Percentiles rank a stretch among this genome's conserved stretches.
Evolutionary conservation across 306 rosid species (phyloP).

Genomic region (Oemleria cerasiformis): DNA sequence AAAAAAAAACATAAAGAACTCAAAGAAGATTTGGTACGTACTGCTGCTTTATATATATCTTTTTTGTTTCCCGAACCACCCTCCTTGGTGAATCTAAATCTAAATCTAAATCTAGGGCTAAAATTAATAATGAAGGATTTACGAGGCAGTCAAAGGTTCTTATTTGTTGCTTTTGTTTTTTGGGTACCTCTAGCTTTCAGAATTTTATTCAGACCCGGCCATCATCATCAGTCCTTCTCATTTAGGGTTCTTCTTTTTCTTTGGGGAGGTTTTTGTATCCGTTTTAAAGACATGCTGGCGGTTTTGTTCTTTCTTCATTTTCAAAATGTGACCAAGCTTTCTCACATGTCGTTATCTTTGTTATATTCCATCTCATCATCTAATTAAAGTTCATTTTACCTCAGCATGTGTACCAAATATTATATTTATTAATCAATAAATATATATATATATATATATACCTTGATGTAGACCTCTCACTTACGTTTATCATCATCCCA

Average conservation of each 20-base stretch:
- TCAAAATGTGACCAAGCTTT: constrained; percentile 59
- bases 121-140: constrained; percentile 33
- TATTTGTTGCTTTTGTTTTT: constrained; percentile 32
- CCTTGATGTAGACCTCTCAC: constrained; percentile 44
- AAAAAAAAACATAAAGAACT: constrained; percentile 31
- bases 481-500: constrained; percentile 21
- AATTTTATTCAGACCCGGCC: constrained; percentile 41
- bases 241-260: neutral
- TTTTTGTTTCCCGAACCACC: constrained; percentile 56
- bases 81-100: constrained; percentile 27
- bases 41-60: constrained; percentile 62
- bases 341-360: constrained; percentile 63
- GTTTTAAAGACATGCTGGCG: constrained; percentile 25
- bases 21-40: constrained; percentile 50
- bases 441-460: too few species aligned
- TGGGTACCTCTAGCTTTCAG: neutral
- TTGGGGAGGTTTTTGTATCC: constrained; percentile 26
- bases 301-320: constrained; percentile 35
- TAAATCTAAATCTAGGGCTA: constrained; percentile 6
- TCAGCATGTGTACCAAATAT: constrained; percentile 24
- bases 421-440: neutral
- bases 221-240: constrained; percentile 7
- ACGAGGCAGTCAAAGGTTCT: constrained; percentile 81
- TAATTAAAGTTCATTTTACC: constrained; percentile 24
- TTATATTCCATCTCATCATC: constrained; percentile 8